A percentile compares a stretch with the other conserved stretches of the same genome.
phyloP scores from a whole-genome alignment of 2,329 filamentous ascomycete species.

The Aspergillus sp. region DNA sequence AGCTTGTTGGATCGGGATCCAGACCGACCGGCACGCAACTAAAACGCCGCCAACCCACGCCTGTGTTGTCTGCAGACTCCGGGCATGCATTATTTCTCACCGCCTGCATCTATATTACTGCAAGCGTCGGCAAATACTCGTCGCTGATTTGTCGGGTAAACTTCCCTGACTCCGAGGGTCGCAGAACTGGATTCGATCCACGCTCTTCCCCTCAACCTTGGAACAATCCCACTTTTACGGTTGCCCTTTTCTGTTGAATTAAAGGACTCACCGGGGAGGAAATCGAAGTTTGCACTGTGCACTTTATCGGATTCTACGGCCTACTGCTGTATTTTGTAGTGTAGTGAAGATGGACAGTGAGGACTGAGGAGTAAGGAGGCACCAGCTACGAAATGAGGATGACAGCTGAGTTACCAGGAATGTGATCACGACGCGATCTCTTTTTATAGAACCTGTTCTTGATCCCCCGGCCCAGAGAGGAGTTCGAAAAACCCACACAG shows the following conservation, averaged over 20 bases:
- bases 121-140: neutral
- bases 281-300: neutral
- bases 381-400: neutral
- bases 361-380: neutral
- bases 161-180: neutral
- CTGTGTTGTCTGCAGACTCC: too few species aligned
- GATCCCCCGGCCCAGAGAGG: neutral
- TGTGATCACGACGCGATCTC: neutral
- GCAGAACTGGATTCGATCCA: neutral
- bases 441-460: neutral
- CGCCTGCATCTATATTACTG: slow-evolving; percentile 1
- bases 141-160: slow-evolving; percentile 4
- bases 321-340: neutral
- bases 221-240: neutral
- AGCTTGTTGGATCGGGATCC: too few species aligned
- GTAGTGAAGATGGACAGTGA: neutral
- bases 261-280: neutral
- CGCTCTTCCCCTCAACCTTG: neutral
- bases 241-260: too few species aligned
- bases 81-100: neutral
- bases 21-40: too few species aligned
- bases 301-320: neutral
- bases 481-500: neutral
- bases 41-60: too few species aligned
- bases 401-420: neutral